Conservation (phyloP, 495 filamentous ascomycete genomes). For the Endocarpon pusillum region DNA sequence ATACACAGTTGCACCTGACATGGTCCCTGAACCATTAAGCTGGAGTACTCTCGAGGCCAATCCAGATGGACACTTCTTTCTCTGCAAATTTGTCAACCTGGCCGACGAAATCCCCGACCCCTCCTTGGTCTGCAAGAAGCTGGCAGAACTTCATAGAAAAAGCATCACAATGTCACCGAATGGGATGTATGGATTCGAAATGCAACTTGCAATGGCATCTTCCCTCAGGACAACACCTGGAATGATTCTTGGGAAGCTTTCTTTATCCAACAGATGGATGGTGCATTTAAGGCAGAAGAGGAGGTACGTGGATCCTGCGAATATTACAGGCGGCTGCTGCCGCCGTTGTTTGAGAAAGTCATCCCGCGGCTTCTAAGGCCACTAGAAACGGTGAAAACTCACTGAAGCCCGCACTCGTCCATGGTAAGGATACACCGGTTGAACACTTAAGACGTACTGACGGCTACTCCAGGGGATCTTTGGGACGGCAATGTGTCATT, state of each 20-base stretch:
- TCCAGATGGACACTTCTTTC: slow-evolving; percentile 22
- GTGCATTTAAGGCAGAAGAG: slow-evolving; percentile 16
- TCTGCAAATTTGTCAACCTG: slow-evolving; percentile 28
- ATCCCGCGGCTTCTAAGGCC: slow-evolving; percentile 23
- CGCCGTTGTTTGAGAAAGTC: slow-evolving; percentile 18
- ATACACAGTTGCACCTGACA: slow-evolving; percentile 1
- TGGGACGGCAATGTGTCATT: slow-evolving; percentile 7
- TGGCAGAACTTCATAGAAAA: slow-evolving; percentile 25
- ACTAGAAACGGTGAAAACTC: slow-evolving; percentile 25
- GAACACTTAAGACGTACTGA: too few relatives aligned
- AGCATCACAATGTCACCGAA: slow-evolving; percentile 20
- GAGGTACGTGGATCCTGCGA: slow-evolving; percentile 15
- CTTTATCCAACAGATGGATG: slow-evolving; percentile 18
- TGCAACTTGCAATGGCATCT: slow-evolving; percentile 28
- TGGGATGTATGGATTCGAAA: slow-evolving; percentile 35
- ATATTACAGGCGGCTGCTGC: slow-evolving; percentile 11
- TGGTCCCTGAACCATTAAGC: slow-evolving; percentile 3
- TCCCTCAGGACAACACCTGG: slow-evolving; percentile 22
- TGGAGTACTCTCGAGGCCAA: slow-evolving; percentile 2
- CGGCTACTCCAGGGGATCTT: slow-evolving; percentile 6
- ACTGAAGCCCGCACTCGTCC: too few relatives aligned
- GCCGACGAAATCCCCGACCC: slow-evolving; percentile 23
- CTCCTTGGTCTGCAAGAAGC: slow-evolving; percentile 16
- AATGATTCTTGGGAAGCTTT: slow-evolving; percentile 29
- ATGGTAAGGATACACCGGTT: too few relatives aligned